Conservation (phyloP, 1,139 yeast species). For the Eremothecium gossypii region DNA sequence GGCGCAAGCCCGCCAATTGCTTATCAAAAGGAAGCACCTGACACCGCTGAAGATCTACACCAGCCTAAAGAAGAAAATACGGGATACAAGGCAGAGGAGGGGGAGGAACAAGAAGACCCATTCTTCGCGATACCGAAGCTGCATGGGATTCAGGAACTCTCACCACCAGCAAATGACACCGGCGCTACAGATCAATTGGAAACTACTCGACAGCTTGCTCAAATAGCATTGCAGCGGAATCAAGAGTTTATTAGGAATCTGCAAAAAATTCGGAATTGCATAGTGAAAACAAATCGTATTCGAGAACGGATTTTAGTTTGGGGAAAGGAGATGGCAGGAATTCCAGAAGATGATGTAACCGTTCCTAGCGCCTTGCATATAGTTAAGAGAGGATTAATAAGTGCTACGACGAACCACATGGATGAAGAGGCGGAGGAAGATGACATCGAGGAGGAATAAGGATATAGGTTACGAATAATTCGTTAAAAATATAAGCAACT, state of each 20-base stretch:
- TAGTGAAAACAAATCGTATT: slow-evolving; percentile 69
- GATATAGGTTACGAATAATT: too few relatives aligned
- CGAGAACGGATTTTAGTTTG: slow-evolving; percentile 62
- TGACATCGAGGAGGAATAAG: slow-evolving; percentile 5
- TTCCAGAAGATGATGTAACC: slow-evolving; percentile 38
- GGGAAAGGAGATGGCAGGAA: slow-evolving; percentile 82
- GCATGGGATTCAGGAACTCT: slow-evolving; percentile 17
- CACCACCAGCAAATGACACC: slow-evolving; percentile 9
- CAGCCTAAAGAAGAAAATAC: slow-evolving; percentile 1
- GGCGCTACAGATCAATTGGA: slow-evolving; percentile 44
- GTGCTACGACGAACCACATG: slow-evolving; percentile 27
- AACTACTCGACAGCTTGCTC: slow-evolving; percentile 56
- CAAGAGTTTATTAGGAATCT: slow-evolving; percentile 82
- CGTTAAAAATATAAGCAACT: too few relatives aligned
- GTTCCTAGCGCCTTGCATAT: slow-evolving; percentile 29
- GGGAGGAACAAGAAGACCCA: slow-evolving; percentile 41
- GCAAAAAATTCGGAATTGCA: slow-evolving; percentile 58
- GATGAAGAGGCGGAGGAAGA: slow-evolving; percentile 17
- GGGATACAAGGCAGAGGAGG: slow-evolving; percentile 8
- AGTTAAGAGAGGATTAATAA: slow-evolving; percentile 30
- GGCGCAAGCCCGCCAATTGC: slow-evolving; percentile 10
- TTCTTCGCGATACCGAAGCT: slow-evolving; percentile 56
- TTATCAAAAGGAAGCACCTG: slow-evolving; percentile 10
- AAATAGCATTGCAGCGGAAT: slow-evolving; percentile 73
- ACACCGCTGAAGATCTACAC: slow-evolving; percentile 8